Percentiles rank a stretch among this genome's conserved stretches.
Evolutionary conservation across 2,329 filamentous ascomycete species (phyloP).

Genomic region (Diatrype stigma): DNA sequence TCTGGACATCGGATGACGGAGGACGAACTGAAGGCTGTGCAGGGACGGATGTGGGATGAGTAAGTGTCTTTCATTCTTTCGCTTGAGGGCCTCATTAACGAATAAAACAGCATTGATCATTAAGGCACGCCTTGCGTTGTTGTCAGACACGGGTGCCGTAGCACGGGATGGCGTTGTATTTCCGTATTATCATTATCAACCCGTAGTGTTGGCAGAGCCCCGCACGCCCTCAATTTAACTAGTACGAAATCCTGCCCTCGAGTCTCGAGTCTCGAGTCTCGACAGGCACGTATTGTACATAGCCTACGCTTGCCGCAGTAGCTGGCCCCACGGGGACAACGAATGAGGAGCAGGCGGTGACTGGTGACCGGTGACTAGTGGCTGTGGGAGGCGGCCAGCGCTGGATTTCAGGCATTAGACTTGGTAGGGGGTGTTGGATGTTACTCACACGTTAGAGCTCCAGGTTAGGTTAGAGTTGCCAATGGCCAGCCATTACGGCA

Average conservation of each 20-base stretch:
- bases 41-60: slow-evolving; percentile 90
- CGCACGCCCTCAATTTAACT: background rate
- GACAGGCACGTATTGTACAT: background rate
- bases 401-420: background rate
- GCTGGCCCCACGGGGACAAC: too few relatives aligned
- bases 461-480: background rate
- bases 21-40: slow-evolving; percentile 79
- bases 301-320: too few relatives aligned
- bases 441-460: background rate
- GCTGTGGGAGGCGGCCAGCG: too few relatives aligned
- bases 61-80: slow-evolving; percentile 34
- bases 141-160: background rate
- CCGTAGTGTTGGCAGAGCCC: background rate
- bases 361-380: background rate
- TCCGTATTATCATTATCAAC: background rate
- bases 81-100: slow-evolving; percentile 16
- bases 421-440: background rate
- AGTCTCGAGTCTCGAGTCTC: too few relatives aligned
- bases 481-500: background rate
- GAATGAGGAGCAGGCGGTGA: background rate
- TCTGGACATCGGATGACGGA: slow-evolving; percentile 84
- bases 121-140: slow-evolving; percentile 20
- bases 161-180: background rate
- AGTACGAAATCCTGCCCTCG: background rate
- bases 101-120: slow-evolving; percentile 37